Base-by-base conservation (phyloP, 768 basidiomycete genomes). In the Phylloporus rhodoxanthus region DNA sequence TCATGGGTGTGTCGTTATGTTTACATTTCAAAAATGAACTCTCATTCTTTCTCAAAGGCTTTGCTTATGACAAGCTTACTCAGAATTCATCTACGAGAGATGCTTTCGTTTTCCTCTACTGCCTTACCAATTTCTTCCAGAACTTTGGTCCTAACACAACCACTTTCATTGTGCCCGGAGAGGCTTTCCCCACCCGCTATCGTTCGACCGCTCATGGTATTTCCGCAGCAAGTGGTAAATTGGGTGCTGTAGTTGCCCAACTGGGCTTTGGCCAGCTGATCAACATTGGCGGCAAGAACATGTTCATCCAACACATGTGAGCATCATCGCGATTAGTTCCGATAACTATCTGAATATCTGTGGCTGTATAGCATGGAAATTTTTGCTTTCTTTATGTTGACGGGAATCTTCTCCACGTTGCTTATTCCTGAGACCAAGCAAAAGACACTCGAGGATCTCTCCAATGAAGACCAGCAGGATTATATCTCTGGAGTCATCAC, bases 51-150 rank as follows among this genome's bases (percentile, higher is more conserved):
- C 8, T 21, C 36, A 42, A 50, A 84, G 84, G 86, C 54, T 88
- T 87, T 63, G 83, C 70, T 14, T 88, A 77, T 55, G 73, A 85
- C 62, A 75, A 71, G 57, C 73, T 82, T 46, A 81, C 40, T 43
- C 72, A 75, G 26, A 76, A 73, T 2, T 4, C 56, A 2, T 10
- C 64, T 2, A 64, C 70, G 17, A 74, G 43, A 14, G 79, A 80
- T 30, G 87, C 75, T 2, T 91, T 92, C 64, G 82, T 89, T 43
- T 84, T 86, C 71, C 77, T 89, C 23, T 92, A 91, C 72, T 87
- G 87, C 64, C 72, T 92, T n/a, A 78, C 87, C 58, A 85, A 87
- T 64, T 90, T 90, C 72, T 89, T 91, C 84, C 85, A 88, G 72
- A 91, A 91, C 70, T 91, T 90, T 54, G 89, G 87, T 2, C 86